Evolutionary conservation across 169 alveolate species (phyloP).

Genomic region (Cryptosporidium sp.): DNA sequence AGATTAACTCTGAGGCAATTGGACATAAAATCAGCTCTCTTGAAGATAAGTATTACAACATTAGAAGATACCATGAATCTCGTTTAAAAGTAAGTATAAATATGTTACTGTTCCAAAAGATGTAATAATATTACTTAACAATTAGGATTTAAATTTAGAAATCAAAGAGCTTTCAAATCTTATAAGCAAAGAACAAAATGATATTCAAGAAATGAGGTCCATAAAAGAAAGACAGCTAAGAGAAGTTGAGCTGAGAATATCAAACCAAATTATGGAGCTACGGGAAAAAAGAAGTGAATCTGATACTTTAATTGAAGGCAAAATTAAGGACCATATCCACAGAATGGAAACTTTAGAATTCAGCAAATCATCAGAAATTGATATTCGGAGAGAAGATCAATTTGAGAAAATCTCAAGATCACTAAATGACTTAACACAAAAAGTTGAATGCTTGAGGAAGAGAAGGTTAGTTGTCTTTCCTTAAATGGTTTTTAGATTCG

Average conservation of each 20-base stretch:
- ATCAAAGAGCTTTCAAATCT: background rate
- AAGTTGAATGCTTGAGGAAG: conserved; percentile 39
- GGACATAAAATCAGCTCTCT: conserved; percentile 45
- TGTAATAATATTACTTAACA: background rate
- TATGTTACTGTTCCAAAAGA: background rate
- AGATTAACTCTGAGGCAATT: conserved; percentile 37
- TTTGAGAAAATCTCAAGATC: conserved; percentile 48
- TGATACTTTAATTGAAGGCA: background rate
- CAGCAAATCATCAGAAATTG: conserved; percentile 18
- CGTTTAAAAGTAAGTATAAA: conserved; percentile 15
- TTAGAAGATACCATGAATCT: conserved; percentile 16
- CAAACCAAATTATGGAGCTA: conserved; percentile 15
- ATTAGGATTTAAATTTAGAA: conserved; percentile 18
- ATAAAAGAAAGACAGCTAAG: background rate
- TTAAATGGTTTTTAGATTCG: background rate
- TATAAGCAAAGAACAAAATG: conserved; percentile 1
- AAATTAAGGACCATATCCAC: conserved; percentile 27
- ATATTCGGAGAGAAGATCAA: conserved; percentile 50
- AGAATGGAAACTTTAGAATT: conserved; percentile 25
- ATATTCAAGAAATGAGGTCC: background rate
- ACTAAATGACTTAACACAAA: conserved; percentile 44
- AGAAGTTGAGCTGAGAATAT: conserved; percentile 19
- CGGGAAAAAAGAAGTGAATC: conserved; percentile 13
- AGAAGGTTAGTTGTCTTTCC: conserved; percentile 27
- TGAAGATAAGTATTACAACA: background rate